These are phyloP conservation scores for Leccinum boreale DNA, from an alignment of 768 basidiomycete species.

Conservation along the genomic window DNA sequence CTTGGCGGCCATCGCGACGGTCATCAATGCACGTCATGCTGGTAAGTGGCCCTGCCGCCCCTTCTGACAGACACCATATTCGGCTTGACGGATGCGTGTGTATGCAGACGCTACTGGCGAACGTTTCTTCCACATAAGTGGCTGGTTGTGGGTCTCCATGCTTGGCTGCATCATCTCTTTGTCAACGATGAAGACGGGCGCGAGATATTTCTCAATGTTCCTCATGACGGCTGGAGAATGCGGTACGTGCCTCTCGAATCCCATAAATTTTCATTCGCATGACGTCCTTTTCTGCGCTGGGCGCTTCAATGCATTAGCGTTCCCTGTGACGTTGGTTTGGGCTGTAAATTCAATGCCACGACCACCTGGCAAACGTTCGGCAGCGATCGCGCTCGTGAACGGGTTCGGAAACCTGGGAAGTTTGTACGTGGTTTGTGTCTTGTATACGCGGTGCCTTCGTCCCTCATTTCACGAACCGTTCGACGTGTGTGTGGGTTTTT, in stretches of 20 bases:
- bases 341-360: constrained; percentile 58
- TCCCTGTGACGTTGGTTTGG: constrained; percentile 51
- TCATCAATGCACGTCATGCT: constrained; percentile 53
- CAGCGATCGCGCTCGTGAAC: constrained; percentile 61
- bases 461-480: not conserved
- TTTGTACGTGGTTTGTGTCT: constrained; percentile 38
- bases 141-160: constrained; percentile 60
- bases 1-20: constrained; percentile 43
- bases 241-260: constrained; percentile 23
- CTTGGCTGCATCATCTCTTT: constrained; percentile 58
- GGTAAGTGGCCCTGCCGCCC: constrained; percentile 21
- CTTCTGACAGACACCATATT: not conserved
- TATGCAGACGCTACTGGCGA: constrained; percentile 54
- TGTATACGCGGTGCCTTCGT: not conserved
- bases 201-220: constrained; percentile 59
- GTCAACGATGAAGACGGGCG: constrained; percentile 47
- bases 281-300: not conserved
- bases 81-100: not conserved
- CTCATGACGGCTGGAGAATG: constrained; percentile 40
- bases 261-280: not conserved
- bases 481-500: not conserved
- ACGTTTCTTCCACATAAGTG: constrained; percentile 58
- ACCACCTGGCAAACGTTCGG: constrained; percentile 50
- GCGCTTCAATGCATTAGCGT: constrained; percentile 26
- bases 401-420: constrained; percentile 58